phyloP scores from a whole-genome alignment of 495 filamentous ascomycete species.

The Tricharina praecox region DNA sequence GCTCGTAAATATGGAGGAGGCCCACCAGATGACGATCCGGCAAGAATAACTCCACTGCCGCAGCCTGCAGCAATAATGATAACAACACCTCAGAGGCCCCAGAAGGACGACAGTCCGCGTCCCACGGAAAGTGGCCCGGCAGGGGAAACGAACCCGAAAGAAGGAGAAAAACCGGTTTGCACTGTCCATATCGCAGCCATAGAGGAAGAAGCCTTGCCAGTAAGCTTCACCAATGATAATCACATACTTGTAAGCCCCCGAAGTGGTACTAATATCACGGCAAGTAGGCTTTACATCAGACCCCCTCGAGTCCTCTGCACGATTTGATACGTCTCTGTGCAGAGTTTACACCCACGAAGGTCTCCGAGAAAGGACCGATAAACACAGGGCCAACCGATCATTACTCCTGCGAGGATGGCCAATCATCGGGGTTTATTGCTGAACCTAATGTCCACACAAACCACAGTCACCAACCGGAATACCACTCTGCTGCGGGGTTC shows the following conservation, averaged over 20 bases:
- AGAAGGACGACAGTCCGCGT: not conserved
- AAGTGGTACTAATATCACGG: not conserved
- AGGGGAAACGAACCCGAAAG: not conserved
- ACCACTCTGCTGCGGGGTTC: constrained; percentile 1
- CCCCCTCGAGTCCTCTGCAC: not conserved
- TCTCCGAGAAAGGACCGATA: not conserved
- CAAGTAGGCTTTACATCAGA: not conserved
- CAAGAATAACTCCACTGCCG: too few species aligned
- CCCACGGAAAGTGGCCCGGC: not conserved
- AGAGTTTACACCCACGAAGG: not conserved
- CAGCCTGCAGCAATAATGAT: not conserved
- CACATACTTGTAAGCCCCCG: too few species aligned
- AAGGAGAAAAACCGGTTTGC: not conserved
- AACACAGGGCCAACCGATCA: not conserved
- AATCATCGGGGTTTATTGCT: not conserved
- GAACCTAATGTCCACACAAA: not conserved
- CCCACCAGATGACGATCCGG: not conserved
- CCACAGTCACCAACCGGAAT: not conserved
- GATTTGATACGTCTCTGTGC: not conserved
- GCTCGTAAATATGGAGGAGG: constrained; percentile 11
- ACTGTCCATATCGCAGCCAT: not conserved
- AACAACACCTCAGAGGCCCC: not conserved
- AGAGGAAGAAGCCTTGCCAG: not conserved
- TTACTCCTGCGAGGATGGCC: not conserved
- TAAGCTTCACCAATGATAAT: not conserved